phyloP scores from a whole-genome alignment of 495 filamentous ascomycete species.

The Penicillium salamii region DNA sequence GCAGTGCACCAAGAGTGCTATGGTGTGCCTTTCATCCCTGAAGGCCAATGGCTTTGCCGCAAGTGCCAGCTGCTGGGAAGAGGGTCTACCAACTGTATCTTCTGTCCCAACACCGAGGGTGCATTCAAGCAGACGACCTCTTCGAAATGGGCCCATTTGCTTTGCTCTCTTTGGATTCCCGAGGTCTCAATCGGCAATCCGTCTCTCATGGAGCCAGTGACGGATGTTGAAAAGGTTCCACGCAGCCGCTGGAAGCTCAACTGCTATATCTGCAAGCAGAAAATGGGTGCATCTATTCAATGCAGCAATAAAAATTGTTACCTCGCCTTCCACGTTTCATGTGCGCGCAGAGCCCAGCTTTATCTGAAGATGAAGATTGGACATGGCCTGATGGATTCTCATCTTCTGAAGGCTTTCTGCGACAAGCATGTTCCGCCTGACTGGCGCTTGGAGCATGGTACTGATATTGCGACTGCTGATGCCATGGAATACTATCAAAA shows the following conservation, averaged over 20 bases:
- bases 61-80: conserved; percentile 95
- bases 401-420: conserved; percentile 88
- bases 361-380: conserved; percentile 96
- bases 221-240: conserved; percentile 96
- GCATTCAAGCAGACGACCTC: conserved; percentile 98
- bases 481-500: conserved; percentile 80
- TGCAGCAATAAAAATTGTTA: conserved; percentile 98
- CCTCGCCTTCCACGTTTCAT: conserved; percentile 97
- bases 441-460: conserved; percentile 83
- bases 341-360: conserved; percentile 81
- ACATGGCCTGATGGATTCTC: conserved; percentile 86
- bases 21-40: conserved; percentile 96
- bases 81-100: conserved; percentile 92
- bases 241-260: conserved; percentile 87
- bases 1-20: conserved; percentile 99
- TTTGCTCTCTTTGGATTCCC: conserved; percentile 98
- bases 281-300: conserved; percentile 97
- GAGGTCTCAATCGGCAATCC: conserved; percentile 95
- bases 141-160: conserved; percentile 91
- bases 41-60: conserved; percentile 96
- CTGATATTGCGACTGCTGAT: conserved; percentile 60
- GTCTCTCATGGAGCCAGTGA: conserved; percentile 96
- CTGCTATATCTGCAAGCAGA: conserved; percentile 96
- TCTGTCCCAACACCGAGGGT: conserved; percentile 95
- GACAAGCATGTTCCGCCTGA: conserved; percentile 93